A percentile compares a stretch with the other conserved stretches of the same genome.
Evolutionary conservation across 2,329 filamentous ascomycete genomes (phyloP).

Genomic region (Pseudopithomyces maydicus): DNA sequence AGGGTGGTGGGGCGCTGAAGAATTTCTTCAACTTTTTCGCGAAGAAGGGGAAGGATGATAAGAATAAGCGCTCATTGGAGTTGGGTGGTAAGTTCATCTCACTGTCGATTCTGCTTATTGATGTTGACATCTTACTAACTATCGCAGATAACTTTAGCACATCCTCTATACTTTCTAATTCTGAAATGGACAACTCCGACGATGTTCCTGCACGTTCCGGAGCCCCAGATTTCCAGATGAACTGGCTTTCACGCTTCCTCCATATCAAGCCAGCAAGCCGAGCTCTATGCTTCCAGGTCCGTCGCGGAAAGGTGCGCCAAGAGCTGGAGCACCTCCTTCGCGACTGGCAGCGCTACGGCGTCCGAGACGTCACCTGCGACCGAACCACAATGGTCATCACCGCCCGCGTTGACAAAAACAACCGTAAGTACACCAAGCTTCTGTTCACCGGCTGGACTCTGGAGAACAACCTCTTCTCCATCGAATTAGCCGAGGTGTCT

Average conservation of each 20-base stretch:
- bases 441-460: conserved; percentile 23
- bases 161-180: conserved; percentile 36
- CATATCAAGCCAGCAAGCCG: conserved; percentile 82
- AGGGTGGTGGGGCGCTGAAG: conserved; percentile 42
- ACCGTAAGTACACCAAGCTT: conserved; percentile 66
- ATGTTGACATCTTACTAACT: background rate
- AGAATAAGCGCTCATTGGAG: conserved; percentile 36
- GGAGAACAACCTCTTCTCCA: conserved; percentile 19
- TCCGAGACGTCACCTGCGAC: conserved; percentile 78
- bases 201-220: conserved; percentile 52
- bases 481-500: conserved; percentile 22
- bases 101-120: conserved; percentile 17
- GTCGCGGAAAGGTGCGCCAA: conserved; percentile 74
- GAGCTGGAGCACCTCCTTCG: conserved; percentile 76
- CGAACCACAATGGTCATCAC: conserved; percentile 80
- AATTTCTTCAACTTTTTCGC: conserved; percentile 60
- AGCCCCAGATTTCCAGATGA: conserved; percentile 58
- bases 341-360: conserved; percentile 82
- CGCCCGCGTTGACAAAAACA: conserved; percentile 74
- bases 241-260: conserved; percentile 88
- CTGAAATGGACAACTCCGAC: conserved; percentile 45
- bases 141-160: conserved; percentile 32
- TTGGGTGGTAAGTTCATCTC: conserved; percentile 44
- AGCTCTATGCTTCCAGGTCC: conserved; percentile 75
- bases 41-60: conserved; percentile 53